phyloP scores from a whole-genome alignment of 352 stramenopile species.

The Phytophthora idaei region DNA sequence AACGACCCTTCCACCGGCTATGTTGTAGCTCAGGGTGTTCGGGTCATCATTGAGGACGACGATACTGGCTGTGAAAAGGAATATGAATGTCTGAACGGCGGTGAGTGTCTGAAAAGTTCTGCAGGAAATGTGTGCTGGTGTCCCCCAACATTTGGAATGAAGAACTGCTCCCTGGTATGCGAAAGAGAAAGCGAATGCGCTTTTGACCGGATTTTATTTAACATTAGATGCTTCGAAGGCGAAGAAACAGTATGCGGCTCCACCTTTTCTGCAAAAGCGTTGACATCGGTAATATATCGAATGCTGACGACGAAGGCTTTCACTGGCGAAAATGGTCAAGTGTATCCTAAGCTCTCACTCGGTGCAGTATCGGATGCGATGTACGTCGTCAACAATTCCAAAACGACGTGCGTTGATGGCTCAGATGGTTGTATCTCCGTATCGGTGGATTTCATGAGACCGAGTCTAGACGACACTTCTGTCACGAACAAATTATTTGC shows the following conservation, averaged over 20 bases:
- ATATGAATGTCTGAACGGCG: slow-evolving; percentile 59
- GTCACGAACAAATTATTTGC: slow-evolving; percentile 61
- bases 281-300: slow-evolving; percentile 57
- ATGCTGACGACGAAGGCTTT: slow-evolving; percentile 55
- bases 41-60: slow-evolving; percentile 56
- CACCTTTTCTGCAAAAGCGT: slow-evolving; percentile 41
- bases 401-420: slow-evolving; percentile 32
- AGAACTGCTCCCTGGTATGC: slow-evolving; percentile 54
- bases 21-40: slow-evolving; percentile 47
- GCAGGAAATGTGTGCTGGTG: slow-evolving; percentile 51
- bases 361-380: slow-evolving; percentile 44
- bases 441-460: slow-evolving; percentile 49
- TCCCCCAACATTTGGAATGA: slow-evolving; percentile 59
- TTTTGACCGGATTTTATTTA: slow-evolving; percentile 57
- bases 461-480: slow-evolving; percentile 20
- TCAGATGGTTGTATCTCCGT: slow-evolving; percentile 43
- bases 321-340: slow-evolving; percentile 40
- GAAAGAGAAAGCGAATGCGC: slow-evolving; percentile 46
- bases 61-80: slow-evolving; percentile 71
- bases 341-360: slow-evolving; percentile 44
- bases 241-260: slow-evolving; percentile 37
- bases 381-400: slow-evolving; percentile 64
- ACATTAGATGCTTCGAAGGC: slow-evolving; percentile 37
- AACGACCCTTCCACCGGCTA: slow-evolving; percentile 34
- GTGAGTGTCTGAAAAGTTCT: slow-evolving; percentile 38